These are phyloP conservation scores for Spirogloea muscicola DNA, from an alignment of 139 green algal genomes.

Conservation along the genomic window DNA sequence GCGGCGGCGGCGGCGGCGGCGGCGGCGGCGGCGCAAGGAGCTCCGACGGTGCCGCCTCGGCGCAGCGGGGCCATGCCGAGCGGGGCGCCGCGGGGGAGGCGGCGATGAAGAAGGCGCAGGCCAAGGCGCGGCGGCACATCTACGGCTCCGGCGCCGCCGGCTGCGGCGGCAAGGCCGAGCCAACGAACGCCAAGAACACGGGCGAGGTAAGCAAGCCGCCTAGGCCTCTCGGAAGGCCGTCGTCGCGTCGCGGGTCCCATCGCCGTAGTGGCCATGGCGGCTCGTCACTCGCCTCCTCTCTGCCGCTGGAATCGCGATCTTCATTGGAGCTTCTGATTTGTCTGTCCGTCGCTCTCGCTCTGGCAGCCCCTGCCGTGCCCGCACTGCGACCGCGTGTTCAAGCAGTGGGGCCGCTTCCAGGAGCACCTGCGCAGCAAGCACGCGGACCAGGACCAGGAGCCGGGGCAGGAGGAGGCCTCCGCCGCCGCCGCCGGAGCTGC, in stretches of 20 bases:
- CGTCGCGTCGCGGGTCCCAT: too few species aligned
- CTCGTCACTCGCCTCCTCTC: too few species aligned
- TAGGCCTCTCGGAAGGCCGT: too few species aligned
- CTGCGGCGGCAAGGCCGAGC: constrained; percentile 39
- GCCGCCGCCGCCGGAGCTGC: not conserved
- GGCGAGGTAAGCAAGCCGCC: too few species aligned
- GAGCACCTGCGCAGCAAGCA: constrained; percentile 51
- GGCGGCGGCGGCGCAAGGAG: too few species aligned
- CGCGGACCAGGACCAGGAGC: constrained; percentile 14
- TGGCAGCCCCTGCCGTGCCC: constrained; percentile 44
- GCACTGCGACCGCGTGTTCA: constrained; percentile 52
- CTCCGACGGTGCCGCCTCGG: too few species aligned
- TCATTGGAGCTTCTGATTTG: too few species aligned
- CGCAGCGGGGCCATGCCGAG: not conserved
- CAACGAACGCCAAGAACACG: constrained; percentile 41
- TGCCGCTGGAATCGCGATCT: too few species aligned
- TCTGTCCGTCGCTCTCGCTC: too few species aligned
- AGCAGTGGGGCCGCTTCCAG: constrained; percentile 50
- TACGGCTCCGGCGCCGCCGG: constrained; percentile 43
- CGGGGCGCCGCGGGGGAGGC: too few species aligned
- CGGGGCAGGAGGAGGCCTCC: not conserved
- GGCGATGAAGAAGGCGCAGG: constrained; percentile 40
- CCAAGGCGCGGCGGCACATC: constrained; percentile 33
- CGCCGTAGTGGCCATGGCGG: too few species aligned
- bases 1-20: too few species aligned